These are phyloP conservation scores for Phanerodontia chrysosporium DNA, from an alignment of 768 basidiomycete genomes.

Conservation along the genomic window DNA sequence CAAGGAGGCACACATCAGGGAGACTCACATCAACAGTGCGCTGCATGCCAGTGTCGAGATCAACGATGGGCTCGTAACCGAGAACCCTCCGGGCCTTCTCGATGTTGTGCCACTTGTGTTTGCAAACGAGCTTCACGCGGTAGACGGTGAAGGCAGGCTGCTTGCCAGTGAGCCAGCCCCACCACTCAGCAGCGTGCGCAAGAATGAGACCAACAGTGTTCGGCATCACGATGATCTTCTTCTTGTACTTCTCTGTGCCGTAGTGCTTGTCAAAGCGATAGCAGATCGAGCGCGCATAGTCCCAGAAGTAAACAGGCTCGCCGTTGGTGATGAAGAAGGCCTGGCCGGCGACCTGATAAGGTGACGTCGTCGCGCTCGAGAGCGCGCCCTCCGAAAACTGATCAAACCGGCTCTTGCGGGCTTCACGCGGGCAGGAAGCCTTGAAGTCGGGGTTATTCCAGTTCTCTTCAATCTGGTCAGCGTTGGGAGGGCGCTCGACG, in stretches of 20 bases:
- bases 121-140: conserved; percentile 47
- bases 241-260: conserved; percentile 49
- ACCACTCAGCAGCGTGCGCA: conserved; percentile 71
- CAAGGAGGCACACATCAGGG: background rate
- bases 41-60: conserved; percentile 83
- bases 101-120: conserved; percentile 78
- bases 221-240: conserved; percentile 45
- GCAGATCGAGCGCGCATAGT: conserved; percentile 63
- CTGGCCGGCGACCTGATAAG: conserved; percentile 86
- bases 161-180: conserved; percentile 67
- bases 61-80: conserved; percentile 90
- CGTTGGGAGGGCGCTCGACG: conserved; percentile 55
- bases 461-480: conserved; percentile 48
- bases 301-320: conserved; percentile 94
- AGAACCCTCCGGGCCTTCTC: conserved; percentile 89
- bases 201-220: conserved; percentile 62
- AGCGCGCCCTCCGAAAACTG: conserved; percentile 61
- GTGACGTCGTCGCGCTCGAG: conserved; percentile 45
- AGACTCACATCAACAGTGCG: conserved; percentile 65
- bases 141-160: conserved; percentile 84
- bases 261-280: conserved; percentile 39
- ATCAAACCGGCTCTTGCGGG: conserved; percentile 79
- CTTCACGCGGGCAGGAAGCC: conserved; percentile 43
- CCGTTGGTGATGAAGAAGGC: conserved; percentile 94
- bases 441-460: conserved; percentile 46